phyloP scores from a whole-genome alignment of 257 asterid genomes.

The Anisodus tanguticus region DNA sequence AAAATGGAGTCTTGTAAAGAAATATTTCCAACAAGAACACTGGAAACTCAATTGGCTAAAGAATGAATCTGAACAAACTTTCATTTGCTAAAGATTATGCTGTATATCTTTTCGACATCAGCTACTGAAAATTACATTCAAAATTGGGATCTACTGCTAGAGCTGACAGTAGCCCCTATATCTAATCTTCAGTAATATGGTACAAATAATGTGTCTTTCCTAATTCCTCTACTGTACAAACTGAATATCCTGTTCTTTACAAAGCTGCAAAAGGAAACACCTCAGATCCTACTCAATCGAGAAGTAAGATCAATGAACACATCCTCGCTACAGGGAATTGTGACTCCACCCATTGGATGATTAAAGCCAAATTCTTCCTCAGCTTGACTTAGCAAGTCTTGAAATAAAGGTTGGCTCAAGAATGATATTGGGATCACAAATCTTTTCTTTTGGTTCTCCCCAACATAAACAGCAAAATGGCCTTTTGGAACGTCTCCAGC shows the following conservation, averaged over 20 bases:
- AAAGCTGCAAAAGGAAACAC: not conserved
- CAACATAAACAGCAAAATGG: constrained; percentile 42
- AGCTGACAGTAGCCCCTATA: not conserved
- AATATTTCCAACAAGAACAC: not conserved
- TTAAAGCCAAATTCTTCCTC: constrained; percentile 47
- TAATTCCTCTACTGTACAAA: too few species aligned
- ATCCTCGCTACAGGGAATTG: constrained; percentile 51
- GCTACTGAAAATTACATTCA: not conserved
- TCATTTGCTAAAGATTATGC: not conserved
- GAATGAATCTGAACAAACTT: not conserved
- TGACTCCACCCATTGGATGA: constrained; percentile 64
- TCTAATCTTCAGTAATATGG: not conserved
- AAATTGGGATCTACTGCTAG: not conserved
- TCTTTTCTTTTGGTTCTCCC: constrained; percentile 40
- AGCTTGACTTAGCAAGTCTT: constrained; percentile 45
- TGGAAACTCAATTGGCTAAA: not conserved
- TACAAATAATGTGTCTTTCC: not conserved
- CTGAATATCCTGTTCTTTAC: not conserved
- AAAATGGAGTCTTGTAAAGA: not conserved
- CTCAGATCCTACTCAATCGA: constrained; percentile 24
- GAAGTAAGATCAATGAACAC: constrained; percentile 43
- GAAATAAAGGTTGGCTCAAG: constrained; percentile 52
- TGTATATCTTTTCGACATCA: not conserved
- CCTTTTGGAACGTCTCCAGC: constrained; percentile 35
- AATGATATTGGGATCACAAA: constrained; percentile 42